These are phyloP conservation scores for Drechslerella coelobrocha DNA, from an alignment of 2,329 filamentous ascomycete species.

Conservation along the genomic window DNA sequence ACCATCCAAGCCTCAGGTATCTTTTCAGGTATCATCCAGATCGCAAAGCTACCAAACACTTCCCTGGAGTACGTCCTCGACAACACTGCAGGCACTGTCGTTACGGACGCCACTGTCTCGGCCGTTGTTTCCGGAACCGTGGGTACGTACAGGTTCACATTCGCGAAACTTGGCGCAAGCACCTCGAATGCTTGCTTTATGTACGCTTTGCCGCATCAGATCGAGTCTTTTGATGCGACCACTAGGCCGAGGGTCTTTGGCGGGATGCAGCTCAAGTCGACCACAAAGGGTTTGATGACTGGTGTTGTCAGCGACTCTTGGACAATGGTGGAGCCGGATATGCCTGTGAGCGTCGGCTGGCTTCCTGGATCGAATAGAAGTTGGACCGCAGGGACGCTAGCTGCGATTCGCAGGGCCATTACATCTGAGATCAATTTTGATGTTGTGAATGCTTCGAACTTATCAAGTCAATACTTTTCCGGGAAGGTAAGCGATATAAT, in stretches of 20 bases:
- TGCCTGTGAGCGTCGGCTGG: conserved; percentile 75
- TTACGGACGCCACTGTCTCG: conserved; percentile 69
- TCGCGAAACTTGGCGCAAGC: conserved; percentile 72
- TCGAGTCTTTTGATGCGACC: conserved; percentile 72
- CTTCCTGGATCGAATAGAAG: conserved; percentile 38
- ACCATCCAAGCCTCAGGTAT: conserved; percentile 70
- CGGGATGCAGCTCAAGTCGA: conserved; percentile 72
- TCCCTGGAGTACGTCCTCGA: conserved; percentile 74
- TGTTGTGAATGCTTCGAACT: conserved; percentile 73
- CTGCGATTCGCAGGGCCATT: conserved; percentile 66
- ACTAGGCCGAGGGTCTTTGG: conserved; percentile 62
- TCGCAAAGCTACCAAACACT: conserved; percentile 70
- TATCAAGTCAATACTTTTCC: conserved; percentile 90
- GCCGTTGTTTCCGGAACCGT: conserved; percentile 67
- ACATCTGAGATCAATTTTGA: conserved; percentile 76
- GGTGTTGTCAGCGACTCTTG: conserved; percentile 75
- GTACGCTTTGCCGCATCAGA: conserved; percentile 87
- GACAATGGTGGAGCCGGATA: conserved; percentile 76
- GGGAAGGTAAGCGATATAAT: conserved; percentile 71
- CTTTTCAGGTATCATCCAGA: conserved; percentile 81
- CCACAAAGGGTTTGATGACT: conserved; percentile 81
- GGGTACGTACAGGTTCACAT: conserved; percentile 77
- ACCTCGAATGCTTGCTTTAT: conserved; percentile 70
- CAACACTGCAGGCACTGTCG: conserved; percentile 75
- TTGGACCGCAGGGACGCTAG: conserved; percentile 52